Base-by-base conservation (phyloP, 768 basidiomycete species). In the Mycena rosella region DNA sequence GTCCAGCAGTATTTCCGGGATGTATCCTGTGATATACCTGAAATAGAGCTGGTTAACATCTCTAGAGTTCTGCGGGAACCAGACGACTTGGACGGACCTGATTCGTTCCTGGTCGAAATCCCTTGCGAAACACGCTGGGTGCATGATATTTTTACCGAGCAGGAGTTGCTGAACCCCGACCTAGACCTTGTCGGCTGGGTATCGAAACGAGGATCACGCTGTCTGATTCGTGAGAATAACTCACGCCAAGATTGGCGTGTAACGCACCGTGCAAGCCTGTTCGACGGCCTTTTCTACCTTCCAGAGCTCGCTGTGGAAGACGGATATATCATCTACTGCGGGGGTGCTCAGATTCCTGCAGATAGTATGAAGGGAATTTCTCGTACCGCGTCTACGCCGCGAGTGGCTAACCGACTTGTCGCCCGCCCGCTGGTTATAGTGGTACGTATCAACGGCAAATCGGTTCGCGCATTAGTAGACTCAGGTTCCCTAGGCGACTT, bases 1-100 rank as follows among this genome's bases (percentile, higher is more conserved):
- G n/a, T 63, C 9, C 61, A 54, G 48, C 52, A 63, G 15, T 63
- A 63, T 24, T 63, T 63, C 44, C 1, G 20, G 22, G 61, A 63
- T 20, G n/a, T 63, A 1, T 26, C 27, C 5, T 14, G 17, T 3
- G 27, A 47, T 10, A 14, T 47, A 9, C 52, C 61, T 1, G 17
- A 30, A 22, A 54, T 63, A 14, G 10, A 42, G 2, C 11, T 11
- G 2, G 52, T 63, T 5, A 15, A 15, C 3, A 55, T 60, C 18
- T 17, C 5, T 2, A 11, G 45, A 48, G 6, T 38, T 6, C 18
- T 36, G 15, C 30, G 47, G 7, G 58, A 48, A 17, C 58, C 58
- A 18, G 58, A 60, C 9, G 32, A 60, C 3, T 14, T 36, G 32
- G 58, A 60, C 0, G 58, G 47, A 3, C 58, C 45, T 0, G 59